Base-by-base conservation (phyloP, 2,329 filamentous ascomycete genomes). In the Neophaeococcomyces aloes region DNA sequence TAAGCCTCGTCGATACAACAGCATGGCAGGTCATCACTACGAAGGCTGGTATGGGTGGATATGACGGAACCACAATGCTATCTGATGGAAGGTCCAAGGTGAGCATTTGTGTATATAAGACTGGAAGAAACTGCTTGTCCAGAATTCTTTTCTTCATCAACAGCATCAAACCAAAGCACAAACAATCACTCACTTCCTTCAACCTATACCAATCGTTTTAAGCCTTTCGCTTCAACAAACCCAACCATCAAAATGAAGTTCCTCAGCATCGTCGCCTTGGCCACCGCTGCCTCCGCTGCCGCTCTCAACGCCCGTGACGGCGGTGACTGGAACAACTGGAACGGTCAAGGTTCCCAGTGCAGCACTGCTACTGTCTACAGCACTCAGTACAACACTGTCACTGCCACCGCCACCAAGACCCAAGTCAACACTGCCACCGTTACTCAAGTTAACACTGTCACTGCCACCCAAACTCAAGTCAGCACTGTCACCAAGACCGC, bases 211-310 rank as follows among this genome's bases (percentile, higher is more conserved):
- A 35, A 25, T 38, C 35, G 35, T 27, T 38, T 27, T 23, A 27
- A 27, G 35, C 15, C 35, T 38, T n/a, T 38, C 35, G 18, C 10
- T 17, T 23, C 17, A 23, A 38, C 8, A 3, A 23, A n/a, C 17
- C 25, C 23, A n/a, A 11, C 29, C 13, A 15, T 35, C 31, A 42
- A 29, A 10, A 42, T 42, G 39, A 42, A 42, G 39, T 35, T 42
- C 31, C 31, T 42, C 23, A 25, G 21, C 17, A 35, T 42, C 21
- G 11, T 35, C 21, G 39, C 39, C 15, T 21, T 42, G 21, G 39
- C 39, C 15, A 21, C 39, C 27, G 33, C 39, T 15, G 39, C 39
- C 31, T 34, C 39, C 25, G 39, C 39, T 18, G 39, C 31, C 15
- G 39, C 39, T 8, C 29, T 39, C 14, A 8, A 39, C 8, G 37